Evolutionary conservation across 352 stramenopile species (phyloP), one percentile per base, ranked within the genome.

Genomic region (Hyaloperonospora arabidopsidis): DNA sequence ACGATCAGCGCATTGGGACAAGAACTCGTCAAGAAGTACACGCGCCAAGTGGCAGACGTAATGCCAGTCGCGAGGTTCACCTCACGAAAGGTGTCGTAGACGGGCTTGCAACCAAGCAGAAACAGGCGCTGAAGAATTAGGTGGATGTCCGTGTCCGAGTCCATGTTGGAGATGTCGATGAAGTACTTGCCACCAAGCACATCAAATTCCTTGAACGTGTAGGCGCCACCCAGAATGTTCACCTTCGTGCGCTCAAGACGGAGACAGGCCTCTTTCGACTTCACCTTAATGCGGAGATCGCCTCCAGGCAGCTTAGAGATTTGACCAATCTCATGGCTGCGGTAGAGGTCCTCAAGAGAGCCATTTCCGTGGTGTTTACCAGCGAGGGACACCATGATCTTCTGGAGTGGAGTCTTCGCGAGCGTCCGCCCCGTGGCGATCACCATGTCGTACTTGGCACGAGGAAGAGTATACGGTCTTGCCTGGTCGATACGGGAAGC

Each of bases 261-360:
- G 3, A 45, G 39, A 45, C 39, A 23, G 12, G 39, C 39, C n/a
- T 45, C 39, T 23, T 45, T 45, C n/a, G 39, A 21, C n/a, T 25
- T 45, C 15, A 45, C n/a, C 39, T 45, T 45, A 3, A 45, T 7
- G 5, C 12, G 6, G 14, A 43, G 36, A 43, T 43, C 32, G n/a
- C n/a, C n/a, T n/a, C n/a, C n/a, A n/a, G n/a, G n/a, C n/a, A n/a
- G n/a, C n/a, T n/a, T n/a, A n/a, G n/a, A n/a, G n/a, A n/a, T n/a
- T n/a, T n/a, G n/a, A n/a, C n/a, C n/a, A n/a, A n/a, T n/a, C n/a
- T n/a, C n/a, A n/a, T n/a, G n/a, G n/a, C n/a, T n/a, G n/a, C n/a
- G n/a, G n/a, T 43, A 43, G 11, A 43, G 36, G 4, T 17, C 17
- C 17, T 43, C 36, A 43, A 43, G 36, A 18, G 36, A 5, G 10